These are phyloP conservation scores for Paramecium biaurelia DNA, from an alignment of 73 alveolate genomes.

Conservation along the genomic window DNA sequence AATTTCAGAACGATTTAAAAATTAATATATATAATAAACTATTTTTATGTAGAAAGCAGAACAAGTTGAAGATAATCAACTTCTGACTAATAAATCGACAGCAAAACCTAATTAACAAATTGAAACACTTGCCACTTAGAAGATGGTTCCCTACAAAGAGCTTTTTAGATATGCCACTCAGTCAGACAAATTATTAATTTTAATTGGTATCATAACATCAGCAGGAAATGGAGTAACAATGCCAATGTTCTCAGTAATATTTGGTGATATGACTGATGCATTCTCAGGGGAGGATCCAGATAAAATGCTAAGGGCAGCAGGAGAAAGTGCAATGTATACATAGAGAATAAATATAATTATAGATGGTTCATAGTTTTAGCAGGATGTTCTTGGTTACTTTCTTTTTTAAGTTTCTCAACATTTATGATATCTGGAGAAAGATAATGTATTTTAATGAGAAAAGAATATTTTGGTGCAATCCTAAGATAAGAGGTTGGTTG, in stretches of 20 bases:
- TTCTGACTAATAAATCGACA: neutral
- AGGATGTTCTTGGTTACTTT: neutral
- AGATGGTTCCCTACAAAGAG: slow-evolving; percentile 31
- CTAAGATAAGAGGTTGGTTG: slow-evolving; percentile 77
- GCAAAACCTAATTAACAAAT: neutral
- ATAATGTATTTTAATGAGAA: slow-evolving; percentile 53
- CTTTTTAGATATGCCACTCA: slow-evolving; percentile 42
- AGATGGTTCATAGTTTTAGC: slow-evolving; percentile 21
- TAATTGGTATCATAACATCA: slow-evolving; percentile 65
- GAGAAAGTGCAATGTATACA: neutral
- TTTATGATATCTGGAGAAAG: slow-evolving; percentile 59
- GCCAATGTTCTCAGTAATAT: slow-evolving; percentile 67
- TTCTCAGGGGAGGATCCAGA: slow-evolving; percentile 57
- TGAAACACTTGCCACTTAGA: neutral
- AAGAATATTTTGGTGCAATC: slow-evolving; percentile 69
- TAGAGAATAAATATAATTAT: neutral
- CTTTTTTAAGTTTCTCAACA: neutral
- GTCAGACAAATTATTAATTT: slow-evolving; percentile 56
- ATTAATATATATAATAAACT: neutral
- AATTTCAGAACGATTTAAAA: neutral
- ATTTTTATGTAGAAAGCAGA: neutral
- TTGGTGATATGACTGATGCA: slow-evolving; percentile 64
- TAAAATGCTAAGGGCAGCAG: slow-evolving; percentile 40
- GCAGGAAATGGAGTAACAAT: slow-evolving; percentile 53
- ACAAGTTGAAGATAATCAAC: neutral